phyloP scores from a whole-genome alignment of 2,329 filamentous ascomycete genomes.

The Sphaerulina musiva region DNA sequence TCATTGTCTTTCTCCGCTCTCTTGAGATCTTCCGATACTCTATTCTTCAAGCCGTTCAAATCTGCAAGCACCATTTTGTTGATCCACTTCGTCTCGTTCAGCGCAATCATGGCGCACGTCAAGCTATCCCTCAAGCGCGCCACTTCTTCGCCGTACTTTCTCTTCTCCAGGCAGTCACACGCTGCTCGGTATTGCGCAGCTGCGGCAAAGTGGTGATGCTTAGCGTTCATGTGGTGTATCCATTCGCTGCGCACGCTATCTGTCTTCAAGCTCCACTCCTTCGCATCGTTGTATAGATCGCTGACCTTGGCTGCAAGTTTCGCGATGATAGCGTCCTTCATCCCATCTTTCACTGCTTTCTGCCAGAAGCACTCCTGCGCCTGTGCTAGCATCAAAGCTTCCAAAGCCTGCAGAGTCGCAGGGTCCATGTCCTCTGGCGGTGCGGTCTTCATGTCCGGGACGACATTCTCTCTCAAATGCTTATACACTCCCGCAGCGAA shows the following conservation, averaged over 20 bases:
- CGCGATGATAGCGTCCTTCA: slow-evolving; percentile 88
- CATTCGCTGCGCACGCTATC: slow-evolving; percentile 85
- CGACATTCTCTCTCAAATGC: slow-evolving; percentile 67
- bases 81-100: slow-evolving; percentile 77
- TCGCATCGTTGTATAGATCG: slow-evolving; percentile 78
- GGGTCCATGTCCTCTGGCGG: slow-evolving; percentile 95
- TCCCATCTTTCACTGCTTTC: slow-evolving; percentile 86
- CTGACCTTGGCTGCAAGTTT: slow-evolving; percentile 86
- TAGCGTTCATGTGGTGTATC: slow-evolving; percentile 97
- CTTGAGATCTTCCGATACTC: slow-evolving; percentile 80
- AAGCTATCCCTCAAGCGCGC: slow-evolving; percentile 77
- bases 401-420: slow-evolving; percentile 74
- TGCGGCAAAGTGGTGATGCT: slow-evolving; percentile 93
- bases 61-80: slow-evolving; percentile 77
- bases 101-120: slow-evolving; percentile 72
- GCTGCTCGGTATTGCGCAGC: slow-evolving; percentile 90
- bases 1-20: slow-evolving; percentile 95
- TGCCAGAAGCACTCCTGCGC: slow-evolving; percentile 98
- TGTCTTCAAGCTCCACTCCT: slow-evolving; percentile 80
- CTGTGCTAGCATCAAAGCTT: slow-evolving; percentile 80
- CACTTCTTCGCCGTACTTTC: slow-evolving; percentile 91
- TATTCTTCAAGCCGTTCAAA: slow-evolving; percentile 72
- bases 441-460: slow-evolving; percentile 70
- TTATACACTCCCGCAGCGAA: slow-evolving; percentile 75
- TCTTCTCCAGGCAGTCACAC: slow-evolving; percentile 84